Base-by-base conservation (phyloP, 2,329 filamentous ascomycete genomes). In the Colletotrichum australisinense region DNA sequence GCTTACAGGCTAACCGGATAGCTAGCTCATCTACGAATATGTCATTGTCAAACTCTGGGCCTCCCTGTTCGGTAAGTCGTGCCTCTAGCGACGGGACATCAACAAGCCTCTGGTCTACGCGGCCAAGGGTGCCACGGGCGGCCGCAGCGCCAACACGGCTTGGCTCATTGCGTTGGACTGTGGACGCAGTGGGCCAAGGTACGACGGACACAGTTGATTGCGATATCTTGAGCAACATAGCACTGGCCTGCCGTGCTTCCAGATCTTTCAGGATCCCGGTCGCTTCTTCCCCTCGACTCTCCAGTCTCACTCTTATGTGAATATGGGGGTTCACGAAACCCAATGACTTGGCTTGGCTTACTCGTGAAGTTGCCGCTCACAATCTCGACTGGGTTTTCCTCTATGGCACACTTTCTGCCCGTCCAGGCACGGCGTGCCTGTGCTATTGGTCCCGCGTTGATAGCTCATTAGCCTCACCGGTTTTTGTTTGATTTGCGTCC, bases 221-320 rank as follows among this genome's bases (percentile, higher is more conserved):
- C 70, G 62, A 75, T 69, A 75, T 75, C 73, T 74, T 72, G 71
- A 58, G 68, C 73, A 35, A 70, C 60, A 63, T 62, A 46, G 71
- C 62, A 59, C 53, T 42, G 24, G 12, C 49, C 66, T 67, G 52
- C 57, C 52, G 70, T 67, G 73, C n/a, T 62, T 56, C 62, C 63
- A 75, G 73, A 74, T 75, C 71, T 71, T 71, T 62, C 52, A 73
- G 53, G n/a, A 75, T 73, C 70, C 66, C 35, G 24, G 59, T 28
- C 42, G 46, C 26, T 28, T 46, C 32, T 32, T 26, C 35, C 46
- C 14, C 53, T 46, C 55, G 42, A 49, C 42, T 49, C 42, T 49
- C 7, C 42, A 49, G 42, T 49, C 42, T n/a, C 42, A 49, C 16
- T 49, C 16, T 49, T 19, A n/a, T 69, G 28, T 32, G 65, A 35